Base-by-base conservation (phyloP, 2,329 filamentous ascomycete species). In the Podosphaera fusca region DNA sequence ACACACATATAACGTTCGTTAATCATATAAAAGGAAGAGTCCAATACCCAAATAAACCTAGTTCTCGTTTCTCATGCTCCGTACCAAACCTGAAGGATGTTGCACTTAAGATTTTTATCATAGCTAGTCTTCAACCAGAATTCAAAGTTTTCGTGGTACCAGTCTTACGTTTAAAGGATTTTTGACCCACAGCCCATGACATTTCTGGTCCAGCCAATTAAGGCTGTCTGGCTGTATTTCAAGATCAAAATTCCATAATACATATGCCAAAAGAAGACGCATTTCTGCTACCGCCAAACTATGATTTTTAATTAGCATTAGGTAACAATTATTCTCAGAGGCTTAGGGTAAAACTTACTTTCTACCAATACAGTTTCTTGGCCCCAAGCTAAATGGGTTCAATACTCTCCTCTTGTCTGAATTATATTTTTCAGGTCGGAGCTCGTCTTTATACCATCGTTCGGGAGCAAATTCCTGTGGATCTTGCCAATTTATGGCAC, bases 391-490 rank as follows among this genome's bases (percentile, higher is more conserved):
- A 33, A 60, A 63, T 2, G 61, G 60, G 8, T 61, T 56, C 35
- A 60, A 29, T 4, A 57, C 61, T 29, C 55, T 46, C n/a, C 54
- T 57, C 49, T 59, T 58, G 38, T 63, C 61, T 46, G 46, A 47
- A 9, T 42, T 54, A 53, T 56, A 61, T 8, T 52, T 50, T 38
- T 55, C 52, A 14, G 47, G 47, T 30, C 47, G 31, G n/a, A 30
- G 33, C 6, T 42, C 50, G 6, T 52, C 35, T 55, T 67, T 61
- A 1, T 55, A 70, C 69, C 70, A 72, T 0, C 70, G 61, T 31
- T 63, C 61, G 2, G 61, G 59, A 1, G 57, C 51, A 55, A 63
- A 63, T 10, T 56, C 55, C n/a, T 36, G 30, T 3, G 55, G 55
- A 29, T 46, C 36, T 14, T 6, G 21, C 14, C 63, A 66, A 56